Evolutionary conservation across 805 yeast species (phyloP), one percentile per base, ranked within the genome.

Genomic region (Wickerhamia fluorescens): DNA sequence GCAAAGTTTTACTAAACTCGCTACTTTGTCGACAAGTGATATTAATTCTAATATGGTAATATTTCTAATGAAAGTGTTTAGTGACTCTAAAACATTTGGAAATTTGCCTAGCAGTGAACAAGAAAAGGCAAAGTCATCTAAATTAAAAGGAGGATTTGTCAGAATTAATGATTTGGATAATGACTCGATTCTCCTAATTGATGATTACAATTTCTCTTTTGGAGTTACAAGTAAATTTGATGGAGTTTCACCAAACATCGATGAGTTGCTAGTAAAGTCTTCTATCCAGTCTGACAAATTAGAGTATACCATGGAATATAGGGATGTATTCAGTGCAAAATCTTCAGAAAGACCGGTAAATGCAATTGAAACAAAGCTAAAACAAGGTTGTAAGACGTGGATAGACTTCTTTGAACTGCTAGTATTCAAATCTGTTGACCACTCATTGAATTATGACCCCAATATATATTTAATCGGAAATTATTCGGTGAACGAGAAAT

Each of bases 161-260:
- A 22, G 35, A 22, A 32, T 52, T 6, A 36, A 32, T 5, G 67
- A 60, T 35, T 41, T 31, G 14, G 52, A 55, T 24, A 25, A 31
- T 3, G 40, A 36, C 16, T 25, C 36, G 2, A 31, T 56, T 5
- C 27, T 71, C 20, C 55, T 77, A 10, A 63, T 59, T 21, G 73
- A 73, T 16, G 71, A 65, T 25, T 66, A 61, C 36, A 70, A 66
- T 12, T 63, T 61, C 42, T 61, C 65, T 3, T 71, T 58, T 48
- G 82, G 83, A 3, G 49, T 75, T 2, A 66, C 79, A 0, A 70
- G 78, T 41, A 72, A 71, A 37, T 56, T 65, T 15, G 36, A 44
- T 5, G 45, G 36, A 9, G 25, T 31, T 10, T 43, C 51, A 19
- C 28, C 40, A 4, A 38, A 44, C 8, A 48, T 71, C 14, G 65